Base-by-base conservation (phyloP, 352 stramenopile genomes). In the Phytophthora chlamydospora region DNA sequence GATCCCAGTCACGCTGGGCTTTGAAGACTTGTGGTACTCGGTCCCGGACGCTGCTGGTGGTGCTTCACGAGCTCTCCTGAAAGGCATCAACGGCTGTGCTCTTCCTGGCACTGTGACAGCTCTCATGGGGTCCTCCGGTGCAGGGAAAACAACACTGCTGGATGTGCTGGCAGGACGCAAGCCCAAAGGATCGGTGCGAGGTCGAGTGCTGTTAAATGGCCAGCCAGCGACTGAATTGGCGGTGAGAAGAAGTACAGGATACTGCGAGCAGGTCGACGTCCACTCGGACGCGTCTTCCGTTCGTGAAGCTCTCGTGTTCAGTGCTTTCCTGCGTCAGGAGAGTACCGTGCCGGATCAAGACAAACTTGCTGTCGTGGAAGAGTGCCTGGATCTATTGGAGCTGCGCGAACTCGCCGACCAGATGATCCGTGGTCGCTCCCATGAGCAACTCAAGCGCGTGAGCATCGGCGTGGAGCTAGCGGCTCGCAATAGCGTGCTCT, bases 161-260 rank as follows among this genome's bases (percentile, higher is more conserved):
- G 91, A 98, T 71, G 91, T 98, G 5, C 84, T 98, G 36, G 86
- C 92, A 3, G 68, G 93, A 21, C 75, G 93, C 48, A 98, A 98
- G 71, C 83, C 75, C 14, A 79, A 71, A 16, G 91, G 90, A 19
- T 73, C 63, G 1, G 68, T 88, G 31, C 61, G 54, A 10, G 87
- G 87, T 4, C 35, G 80, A 0, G 59, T 93, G 11, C 29, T 82
- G 9, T 68, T 66, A 8, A 84, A 80, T 40, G 72, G 72, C 8
- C 24, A 71, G 19, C 32, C 35, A 31, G 69, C 69, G 34, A 60
- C 54, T 16, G 42, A 58, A 1, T 48, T 78, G 27, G 55, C 62
- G 21, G 63, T 78, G 6, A 42, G 56, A 11, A 45, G 71, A 2
- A 53, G 48, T 16, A 75, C 71, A 6, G 73, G 69, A n/a, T 81